phyloP scores from a whole-genome alignment of 2,329 filamentous ascomycete species.

The Claviceps maximensis region DNA sequence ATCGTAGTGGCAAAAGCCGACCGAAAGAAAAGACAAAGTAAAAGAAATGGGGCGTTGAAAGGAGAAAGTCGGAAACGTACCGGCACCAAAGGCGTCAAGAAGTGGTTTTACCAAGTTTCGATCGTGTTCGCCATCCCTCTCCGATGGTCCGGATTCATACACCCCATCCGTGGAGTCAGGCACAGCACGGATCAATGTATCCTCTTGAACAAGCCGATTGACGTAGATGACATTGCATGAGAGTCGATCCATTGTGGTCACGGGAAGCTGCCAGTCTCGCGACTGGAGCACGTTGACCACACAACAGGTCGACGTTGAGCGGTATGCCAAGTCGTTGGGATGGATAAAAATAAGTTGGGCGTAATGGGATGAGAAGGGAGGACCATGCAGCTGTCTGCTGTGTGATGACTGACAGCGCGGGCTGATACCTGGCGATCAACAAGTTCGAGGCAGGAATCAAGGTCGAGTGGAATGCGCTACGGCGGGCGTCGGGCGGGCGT shows the following conservation, averaged over 20 bases:
- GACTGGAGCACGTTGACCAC: conserved; percentile 46
- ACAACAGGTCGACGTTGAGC: conserved; percentile 13
- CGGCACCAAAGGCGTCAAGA: conserved; percentile 40
- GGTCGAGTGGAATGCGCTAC: background rate
- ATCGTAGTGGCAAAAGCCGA: background rate
- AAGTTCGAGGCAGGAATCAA: background rate
- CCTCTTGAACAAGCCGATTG: conserved; percentile 37
- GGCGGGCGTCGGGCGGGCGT: background rate
- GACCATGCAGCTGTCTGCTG: background rate
- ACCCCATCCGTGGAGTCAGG: conserved; percentile 5
- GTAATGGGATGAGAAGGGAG: no score
- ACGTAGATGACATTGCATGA: conserved; percentile 48
- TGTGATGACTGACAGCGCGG: background rate
- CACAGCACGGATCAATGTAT: conserved; percentile 27
- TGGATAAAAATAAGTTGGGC: background rate
- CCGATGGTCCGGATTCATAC: conserved; percentile 8
- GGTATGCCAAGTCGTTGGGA: conserved; percentile 1
- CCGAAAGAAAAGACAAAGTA: no score
- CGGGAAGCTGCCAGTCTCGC: conserved; percentile 45
- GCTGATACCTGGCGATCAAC: background rate
- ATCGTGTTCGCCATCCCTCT: conserved; percentile 27
- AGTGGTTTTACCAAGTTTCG: conserved; percentile 34
- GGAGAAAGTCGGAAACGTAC: conserved; percentile 18
- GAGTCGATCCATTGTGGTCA: conserved; percentile 43
- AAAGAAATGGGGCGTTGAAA: background rate